phyloP scores from a whole-genome alignment of 257 asterid genomes.

The Scutellaria baicalensis region DNA sequence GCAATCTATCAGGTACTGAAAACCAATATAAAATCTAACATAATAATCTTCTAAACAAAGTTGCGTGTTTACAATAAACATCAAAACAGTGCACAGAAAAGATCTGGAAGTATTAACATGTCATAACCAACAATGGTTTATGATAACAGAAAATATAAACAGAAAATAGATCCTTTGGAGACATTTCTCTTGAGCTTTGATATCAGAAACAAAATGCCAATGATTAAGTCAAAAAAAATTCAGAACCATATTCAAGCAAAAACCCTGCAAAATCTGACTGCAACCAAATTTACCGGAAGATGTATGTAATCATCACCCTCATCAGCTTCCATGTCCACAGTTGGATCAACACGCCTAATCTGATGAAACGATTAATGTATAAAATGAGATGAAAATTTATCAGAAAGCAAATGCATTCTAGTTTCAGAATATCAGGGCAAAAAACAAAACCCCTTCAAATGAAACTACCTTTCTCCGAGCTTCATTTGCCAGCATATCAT shows the following conservation, averaged over 20 bases:
- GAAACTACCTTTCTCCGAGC: conserved; percentile 80
- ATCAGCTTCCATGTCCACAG: conserved; percentile 92
- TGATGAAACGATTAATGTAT: conserved; percentile 26
- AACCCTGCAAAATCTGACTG: conserved; percentile 10
- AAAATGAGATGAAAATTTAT: conserved; percentile 8
- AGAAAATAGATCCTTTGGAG: neutral
- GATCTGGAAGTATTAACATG: neutral
- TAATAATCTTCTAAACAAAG: neutral
- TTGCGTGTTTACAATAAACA: neutral
- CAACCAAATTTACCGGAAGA: conserved; percentile 59
- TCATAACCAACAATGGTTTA: neutral
- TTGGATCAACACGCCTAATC: conserved; percentile 95
- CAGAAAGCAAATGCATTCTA: conserved; percentile 1
- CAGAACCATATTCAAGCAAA: conserved; percentile 5
- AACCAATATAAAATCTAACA: neutral
- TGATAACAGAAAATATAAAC: neutral
- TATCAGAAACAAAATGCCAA: neutral
- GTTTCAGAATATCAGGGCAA: conserved; percentile 1
- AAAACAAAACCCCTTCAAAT: neutral
- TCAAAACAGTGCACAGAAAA: neutral
- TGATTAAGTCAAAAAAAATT: conserved; percentile 5
- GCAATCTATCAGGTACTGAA: neutral
- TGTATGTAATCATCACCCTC: conserved; percentile 90
- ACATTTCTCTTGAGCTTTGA: neutral
- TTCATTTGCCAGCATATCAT: conserved; percentile 75